These are phyloP conservation scores for Suillus decipiens DNA, from an alignment of 768 basidiomycete species.

Conservation along the genomic window DNA sequence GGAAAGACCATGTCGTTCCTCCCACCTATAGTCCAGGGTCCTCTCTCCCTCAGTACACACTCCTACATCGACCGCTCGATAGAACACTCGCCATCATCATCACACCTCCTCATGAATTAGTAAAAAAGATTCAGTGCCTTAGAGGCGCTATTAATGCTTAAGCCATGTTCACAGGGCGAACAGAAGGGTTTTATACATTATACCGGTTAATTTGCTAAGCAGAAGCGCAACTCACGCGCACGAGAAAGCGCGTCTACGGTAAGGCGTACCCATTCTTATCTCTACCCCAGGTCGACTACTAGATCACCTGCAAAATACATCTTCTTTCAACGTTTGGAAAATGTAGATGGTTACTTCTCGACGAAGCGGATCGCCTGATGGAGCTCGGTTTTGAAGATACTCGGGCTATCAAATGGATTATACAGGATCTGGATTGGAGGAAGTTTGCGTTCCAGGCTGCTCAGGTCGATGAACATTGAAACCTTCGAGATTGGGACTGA, in stretches of 20 bases:
- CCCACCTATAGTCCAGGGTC: conserved; percentile 92
- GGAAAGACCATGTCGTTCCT: conserved; percentile 95
- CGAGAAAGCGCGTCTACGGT: conserved; percentile 93
- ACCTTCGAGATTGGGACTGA: conserved; percentile 70
- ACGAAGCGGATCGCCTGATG: conserved; percentile 97
- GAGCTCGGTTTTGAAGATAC: conserved; percentile 98
- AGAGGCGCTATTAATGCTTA: conserved; percentile 75
- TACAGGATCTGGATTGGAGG: conserved; percentile 84
- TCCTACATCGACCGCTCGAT: conserved; percentile 95
- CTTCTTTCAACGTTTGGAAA: conserved; percentile 89
- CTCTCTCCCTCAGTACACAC: conserved; percentile 84
- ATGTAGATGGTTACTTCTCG: conserved; percentile 93
- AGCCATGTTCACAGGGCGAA: conserved; percentile 61
- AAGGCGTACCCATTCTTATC: conserved; percentile 93
- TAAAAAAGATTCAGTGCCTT: conserved; percentile 97
- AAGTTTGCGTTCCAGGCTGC: conserved; percentile 68
- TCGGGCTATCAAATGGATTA: conserved; percentile 69
- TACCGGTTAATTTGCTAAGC: conserved; percentile 90
- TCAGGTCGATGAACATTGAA: conserved; percentile 62
- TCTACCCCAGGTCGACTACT: conserved; percentile 93
- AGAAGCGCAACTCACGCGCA: conserved; percentile 92
- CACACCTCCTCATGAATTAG: conserved; percentile 93
- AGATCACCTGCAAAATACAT: conserved; percentile 95
- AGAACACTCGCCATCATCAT: conserved; percentile 95
- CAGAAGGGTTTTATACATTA: conserved; percentile 48